Evolutionary conservation across 2,329 filamentous ascomycete genomes (phyloP).

Genomic region (Botryotinia convoluta): DNA sequence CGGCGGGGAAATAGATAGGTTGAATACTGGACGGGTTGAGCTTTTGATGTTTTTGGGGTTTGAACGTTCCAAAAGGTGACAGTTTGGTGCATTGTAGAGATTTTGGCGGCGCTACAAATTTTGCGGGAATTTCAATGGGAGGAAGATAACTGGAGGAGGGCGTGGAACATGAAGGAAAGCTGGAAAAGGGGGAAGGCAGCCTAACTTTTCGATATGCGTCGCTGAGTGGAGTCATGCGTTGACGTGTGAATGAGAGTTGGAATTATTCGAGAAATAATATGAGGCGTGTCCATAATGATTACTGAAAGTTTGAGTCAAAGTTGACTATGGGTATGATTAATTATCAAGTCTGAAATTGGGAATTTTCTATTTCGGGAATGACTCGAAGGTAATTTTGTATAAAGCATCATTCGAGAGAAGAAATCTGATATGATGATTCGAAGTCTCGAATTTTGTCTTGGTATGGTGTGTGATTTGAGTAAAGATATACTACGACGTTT

Average conservation of each 20-base stretch:
- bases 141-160: too few species aligned
- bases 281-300: fast-evolving
- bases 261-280: neutral
- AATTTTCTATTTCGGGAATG: too few species aligned
- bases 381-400: neutral
- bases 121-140: neutral
- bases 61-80: fast-evolving
- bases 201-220: neutral
- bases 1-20: too few species aligned
- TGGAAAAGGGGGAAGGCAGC: neutral
- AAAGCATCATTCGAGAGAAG: neutral
- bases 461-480: neutral
- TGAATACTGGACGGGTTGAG: neutral
- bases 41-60: neutral
- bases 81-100: too few species aligned
- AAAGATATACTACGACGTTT: fast-evolving
- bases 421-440: neutral
- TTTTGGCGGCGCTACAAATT: too few species aligned
- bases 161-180: neutral
- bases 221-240: neutral
- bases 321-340: neutral
- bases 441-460: neutral
- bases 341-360: neutral
- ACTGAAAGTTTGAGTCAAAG: neutral
- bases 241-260: neutral